phyloP scores from a whole-genome alignment of 2,329 filamentous ascomycete species.

The Phaeophleospora eucalypticola region DNA sequence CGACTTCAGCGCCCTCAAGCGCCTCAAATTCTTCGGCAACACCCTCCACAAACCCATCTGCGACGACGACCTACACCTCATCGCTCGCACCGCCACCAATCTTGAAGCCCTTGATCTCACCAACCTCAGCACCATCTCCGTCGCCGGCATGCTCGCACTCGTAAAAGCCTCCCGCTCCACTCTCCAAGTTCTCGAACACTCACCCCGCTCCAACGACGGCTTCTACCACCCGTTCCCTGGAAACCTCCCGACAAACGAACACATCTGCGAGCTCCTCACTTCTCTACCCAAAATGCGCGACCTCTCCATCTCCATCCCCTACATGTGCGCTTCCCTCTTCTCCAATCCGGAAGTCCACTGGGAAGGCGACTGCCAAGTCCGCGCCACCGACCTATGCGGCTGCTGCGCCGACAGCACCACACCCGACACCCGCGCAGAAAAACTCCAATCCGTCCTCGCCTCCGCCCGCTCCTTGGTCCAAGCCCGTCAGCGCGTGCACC shows the following conservation, averaged over 20 bases:
- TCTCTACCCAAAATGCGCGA: conserved; percentile 46
- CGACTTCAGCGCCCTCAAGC: conserved; percentile 48
- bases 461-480: conserved; percentile 41
- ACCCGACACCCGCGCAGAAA: conserved; percentile 31
- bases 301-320: conserved; percentile 46
- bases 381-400: conserved; percentile 47
- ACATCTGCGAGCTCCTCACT: conserved; percentile 47
- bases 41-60: conserved; percentile 50
- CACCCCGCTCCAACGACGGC: conserved; percentile 49
- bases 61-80: conserved; percentile 47
- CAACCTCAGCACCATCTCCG: conserved; percentile 50
- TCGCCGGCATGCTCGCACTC: conserved; percentile 50
- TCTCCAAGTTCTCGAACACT: conserved; percentile 50
- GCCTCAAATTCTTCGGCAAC: conserved; percentile 53
- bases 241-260: conserved; percentile 39
- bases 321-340: conserved; percentile 47
- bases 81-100: conserved; percentile 49
- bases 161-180: conserved; percentile 48
- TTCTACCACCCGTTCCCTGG: conserved; percentile 51
- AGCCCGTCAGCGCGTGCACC: conserved; percentile 35
- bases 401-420: conserved; percentile 39
- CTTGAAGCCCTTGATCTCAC: conserved; percentile 53
- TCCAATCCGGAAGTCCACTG: conserved; percentile 41
- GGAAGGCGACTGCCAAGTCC: conserved; percentile 47
- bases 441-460: conserved; percentile 39